phyloP scores from a whole-genome alignment of 1,284 basidiomycete species.

The Butyriboletus appendiculatus region DNA sequence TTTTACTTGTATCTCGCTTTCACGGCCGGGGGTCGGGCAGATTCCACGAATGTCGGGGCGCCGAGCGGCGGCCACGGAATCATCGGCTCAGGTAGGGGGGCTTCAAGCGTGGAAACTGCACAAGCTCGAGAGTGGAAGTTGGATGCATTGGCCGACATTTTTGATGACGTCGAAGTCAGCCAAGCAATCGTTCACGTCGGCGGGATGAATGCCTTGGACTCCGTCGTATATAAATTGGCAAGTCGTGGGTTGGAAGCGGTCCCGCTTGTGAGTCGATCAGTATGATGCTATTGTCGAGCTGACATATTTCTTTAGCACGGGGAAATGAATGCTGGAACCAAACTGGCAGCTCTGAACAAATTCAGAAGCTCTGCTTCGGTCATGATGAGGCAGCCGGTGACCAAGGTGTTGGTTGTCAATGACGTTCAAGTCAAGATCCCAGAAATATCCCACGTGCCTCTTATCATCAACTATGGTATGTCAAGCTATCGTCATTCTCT shows the following conservation, averaged over 20 bases:
- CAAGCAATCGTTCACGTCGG: slow-evolving; percentile 92
- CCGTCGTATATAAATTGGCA: slow-evolving; percentile 88
- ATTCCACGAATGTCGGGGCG: slow-evolving; percentile 48
- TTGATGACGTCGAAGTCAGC: slow-evolving; percentile 85
- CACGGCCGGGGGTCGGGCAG: slow-evolving; percentile 77
- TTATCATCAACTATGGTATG: slow-evolving; percentile 90
- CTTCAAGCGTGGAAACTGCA: slow-evolving; percentile 78
- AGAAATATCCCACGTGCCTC: slow-evolving; percentile 86
- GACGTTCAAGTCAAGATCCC: slow-evolving; percentile 89
- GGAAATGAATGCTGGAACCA: slow-evolving; percentile 83
- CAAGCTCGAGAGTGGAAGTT: slow-evolving; percentile 97
- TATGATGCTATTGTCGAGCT: slow-evolving; percentile 1
- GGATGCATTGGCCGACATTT: slow-evolving; percentile 90
- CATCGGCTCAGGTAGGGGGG: slow-evolving; percentile 84
- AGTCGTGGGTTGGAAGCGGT: slow-evolving; percentile 84
- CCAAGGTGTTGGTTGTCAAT: slow-evolving; percentile 86
- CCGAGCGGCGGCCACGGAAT: slow-evolving; percentile 77
- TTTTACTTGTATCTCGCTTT: slow-evolving; percentile 93
- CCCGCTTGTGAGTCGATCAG: slow-evolving; percentile 27
- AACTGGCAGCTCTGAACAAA: slow-evolving; percentile 79
- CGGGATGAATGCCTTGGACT: slow-evolving; percentile 80
- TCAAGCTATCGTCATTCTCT: not conserved
- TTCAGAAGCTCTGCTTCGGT: slow-evolving; percentile 63
- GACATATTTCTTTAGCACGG: slow-evolving; percentile 56
- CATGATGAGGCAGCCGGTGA: slow-evolving; percentile 59